Evolutionary conservation across 306 rosid genomes (phyloP).

Genomic region (Rubus idaeus): DNA sequence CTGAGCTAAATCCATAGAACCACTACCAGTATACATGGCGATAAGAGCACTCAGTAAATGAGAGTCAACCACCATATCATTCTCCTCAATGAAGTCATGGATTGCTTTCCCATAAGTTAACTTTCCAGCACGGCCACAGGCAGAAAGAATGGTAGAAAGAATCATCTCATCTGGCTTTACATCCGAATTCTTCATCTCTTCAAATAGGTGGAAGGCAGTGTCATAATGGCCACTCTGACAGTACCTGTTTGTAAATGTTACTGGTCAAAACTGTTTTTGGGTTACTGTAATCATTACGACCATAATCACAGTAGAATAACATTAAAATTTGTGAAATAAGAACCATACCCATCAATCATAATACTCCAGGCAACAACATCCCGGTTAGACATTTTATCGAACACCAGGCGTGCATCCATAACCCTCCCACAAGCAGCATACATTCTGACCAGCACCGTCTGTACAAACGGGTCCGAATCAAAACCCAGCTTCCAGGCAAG

Average conservation of each 20-base stretch:
- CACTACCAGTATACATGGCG: slow-evolving; percentile 68
- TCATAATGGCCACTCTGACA: slow-evolving; percentile 59
- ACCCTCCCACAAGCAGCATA: slow-evolving; percentile 61
- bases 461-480: slow-evolving; percentile 63
- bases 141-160: slow-evolving; percentile 64
- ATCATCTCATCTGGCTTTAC: slow-evolving; percentile 58
- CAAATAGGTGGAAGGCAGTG: slow-evolving; percentile 56
- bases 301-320: background rate
- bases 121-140: slow-evolving; percentile 58
- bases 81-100: slow-evolving; percentile 44
- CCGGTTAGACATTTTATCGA: slow-evolving; percentile 71
- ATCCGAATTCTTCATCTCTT: slow-evolving; percentile 60
- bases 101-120: slow-evolving; percentile 38
- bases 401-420: slow-evolving; percentile 65
- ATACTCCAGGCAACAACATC: slow-evolving; percentile 80
- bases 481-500: slow-evolving; percentile 61
- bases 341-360: slow-evolving; percentile 72
- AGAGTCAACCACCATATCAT: slow-evolving; percentile 33
- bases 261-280: too few species aligned
- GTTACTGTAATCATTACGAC: too few species aligned
- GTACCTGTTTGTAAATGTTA: slow-evolving; percentile 49
- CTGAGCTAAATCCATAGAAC: slow-evolving; percentile 70
- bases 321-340: background rate
- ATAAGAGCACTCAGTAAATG: slow-evolving; percentile 65
- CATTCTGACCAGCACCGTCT: slow-evolving; percentile 67